Evolutionary conservation across 768 basidiomycete species (phyloP), one percentile per base, ranked within the genome.

Genomic region (Agaricus blazei): DNA sequence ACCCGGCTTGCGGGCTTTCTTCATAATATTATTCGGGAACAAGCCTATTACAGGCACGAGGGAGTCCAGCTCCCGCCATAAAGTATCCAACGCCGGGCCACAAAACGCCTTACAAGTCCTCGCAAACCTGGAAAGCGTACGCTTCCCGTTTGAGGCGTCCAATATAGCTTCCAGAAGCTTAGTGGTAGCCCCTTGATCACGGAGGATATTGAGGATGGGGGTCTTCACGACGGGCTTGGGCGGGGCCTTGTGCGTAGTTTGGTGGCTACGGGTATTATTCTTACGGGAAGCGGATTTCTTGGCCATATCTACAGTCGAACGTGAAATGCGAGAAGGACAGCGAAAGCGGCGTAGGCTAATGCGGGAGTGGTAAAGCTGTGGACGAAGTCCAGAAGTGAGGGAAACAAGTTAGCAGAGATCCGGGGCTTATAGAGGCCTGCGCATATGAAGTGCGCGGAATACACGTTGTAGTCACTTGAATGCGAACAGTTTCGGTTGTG

Each of bases 31-130:
- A 55, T 72, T 74, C 12, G 89, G 89, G 66, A 91, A 90, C 52
- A 90, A 66, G 36, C 84, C 83, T 55, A 90, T 73, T 55, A 91
- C 73, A 9, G 89, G 89, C 45, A 82, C 70, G 57, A 90, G 73
- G 11, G 86, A 87, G 66, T 90, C 88, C 54, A 91, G 71, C 62
- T 91, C 89, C 65, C 78, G 81, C 89, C 89, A 91, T 29, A 91
- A 74, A 48, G 84, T 72, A 65, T 84, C 74, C 61, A 90, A 64
- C n/a, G 84, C 81, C 12, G 87, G 87, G 60, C 86, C 87, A 60
- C 77, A 82, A 66, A 89, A 72, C n/a, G 83, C 81, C 59, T 78
- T 82, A 70, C 88, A 90, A 45, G 88, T 89, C 51, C 89, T 78
- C 47, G 88, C 81, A 61, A 91, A 73, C 63, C 88, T 77, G 48